phyloP scores from a whole-genome alignment of 2,329 filamentous ascomycete genomes.

The Aspergillus sp. region DNA sequence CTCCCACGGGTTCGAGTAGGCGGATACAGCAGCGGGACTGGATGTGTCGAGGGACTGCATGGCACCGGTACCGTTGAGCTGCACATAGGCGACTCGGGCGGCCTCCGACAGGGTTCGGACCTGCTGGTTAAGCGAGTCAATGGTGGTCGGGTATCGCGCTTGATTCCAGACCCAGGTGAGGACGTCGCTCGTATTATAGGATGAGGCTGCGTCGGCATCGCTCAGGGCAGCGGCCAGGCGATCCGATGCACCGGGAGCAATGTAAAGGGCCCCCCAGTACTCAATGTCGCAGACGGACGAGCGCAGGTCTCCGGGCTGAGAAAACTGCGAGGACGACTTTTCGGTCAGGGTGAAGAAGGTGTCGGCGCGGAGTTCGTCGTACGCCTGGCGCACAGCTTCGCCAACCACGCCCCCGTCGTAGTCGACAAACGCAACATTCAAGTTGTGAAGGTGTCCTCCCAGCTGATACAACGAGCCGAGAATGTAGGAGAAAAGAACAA shows the following conservation, averaged over 20 bases:
- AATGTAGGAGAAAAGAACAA: slow-evolving; percentile 41
- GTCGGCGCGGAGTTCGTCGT: slow-evolving; percentile 31
- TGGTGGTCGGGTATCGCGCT: slow-evolving; percentile 47
- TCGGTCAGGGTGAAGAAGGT: slow-evolving; percentile 39
- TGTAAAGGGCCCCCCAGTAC: slow-evolving; percentile 44
- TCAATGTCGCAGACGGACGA: slow-evolving; percentile 38
- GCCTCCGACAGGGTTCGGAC: slow-evolving; percentile 40
- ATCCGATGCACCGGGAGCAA: slow-evolving; percentile 40
- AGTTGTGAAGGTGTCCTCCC: slow-evolving; percentile 35
- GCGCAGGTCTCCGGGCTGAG: slow-evolving; percentile 25
- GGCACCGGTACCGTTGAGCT: slow-evolving; percentile 37
- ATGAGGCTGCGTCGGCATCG: slow-evolving; percentile 32
- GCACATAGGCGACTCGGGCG: slow-evolving; percentile 40
- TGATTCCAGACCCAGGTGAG: slow-evolving; percentile 53
- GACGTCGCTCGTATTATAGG: slow-evolving; percentile 42
- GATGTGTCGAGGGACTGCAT: slow-evolving; percentile 28
- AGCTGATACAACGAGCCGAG: slow-evolving; percentile 45
- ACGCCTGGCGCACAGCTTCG: slow-evolving; percentile 37
- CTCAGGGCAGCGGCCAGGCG: slow-evolving; percentile 43
- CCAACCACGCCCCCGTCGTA: slow-evolving; percentile 45
- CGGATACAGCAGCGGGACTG: slow-evolving; percentile 38
- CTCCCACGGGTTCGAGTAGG: slow-evolving; percentile 46
- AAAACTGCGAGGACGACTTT: slow-evolving; percentile 23
- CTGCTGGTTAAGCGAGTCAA: slow-evolving; percentile 42
- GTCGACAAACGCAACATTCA: slow-evolving; percentile 44